A percentile compares a stretch with the other conserved stretches of the same genome.
Evolutionary conservation across 768 basidiomycete genomes (phyloP).

Genomic region (Leucosporidium scottii): DNA sequence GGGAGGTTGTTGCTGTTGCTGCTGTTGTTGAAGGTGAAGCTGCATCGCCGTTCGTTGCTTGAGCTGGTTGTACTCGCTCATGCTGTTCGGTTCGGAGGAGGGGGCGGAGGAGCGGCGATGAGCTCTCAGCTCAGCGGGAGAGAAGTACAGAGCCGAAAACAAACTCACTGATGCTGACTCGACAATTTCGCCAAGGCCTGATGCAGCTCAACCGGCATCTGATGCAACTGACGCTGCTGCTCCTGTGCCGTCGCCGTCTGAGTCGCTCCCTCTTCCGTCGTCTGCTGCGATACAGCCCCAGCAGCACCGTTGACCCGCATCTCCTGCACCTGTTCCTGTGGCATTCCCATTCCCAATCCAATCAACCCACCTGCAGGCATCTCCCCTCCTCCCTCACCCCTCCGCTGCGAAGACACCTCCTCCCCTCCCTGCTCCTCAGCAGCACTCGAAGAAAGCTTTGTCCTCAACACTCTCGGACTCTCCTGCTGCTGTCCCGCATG

Average conservation of each 20-base stretch:
- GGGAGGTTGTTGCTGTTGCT: background rate
- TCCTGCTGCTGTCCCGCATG: background rate
- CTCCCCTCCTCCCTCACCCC: background rate
- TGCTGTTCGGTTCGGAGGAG: slow-evolving; percentile 4
- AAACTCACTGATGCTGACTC: slow-evolving; percentile 24
- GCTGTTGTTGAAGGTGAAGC: background rate
- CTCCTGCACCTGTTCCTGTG: background rate
- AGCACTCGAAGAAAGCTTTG: slow-evolving; percentile 7
- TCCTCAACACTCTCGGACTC: slow-evolving; percentile 12
- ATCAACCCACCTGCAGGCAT: background rate
- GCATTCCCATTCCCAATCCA: background rate
- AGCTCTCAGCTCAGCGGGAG: background rate
- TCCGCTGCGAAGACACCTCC: background rate
- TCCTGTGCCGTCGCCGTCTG: background rate
- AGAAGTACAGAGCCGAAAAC: background rate
- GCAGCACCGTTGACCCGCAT: background rate
- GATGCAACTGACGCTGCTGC: background rate
- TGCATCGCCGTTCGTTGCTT: slow-evolving; percentile 14
- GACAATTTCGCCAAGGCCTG: slow-evolving; percentile 6
- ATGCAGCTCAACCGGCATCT: slow-evolving; percentile 1
- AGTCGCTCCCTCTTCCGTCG: background rate
- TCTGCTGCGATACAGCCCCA: background rate
- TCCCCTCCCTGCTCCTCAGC: background rate
- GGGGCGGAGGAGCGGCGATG: background rate
- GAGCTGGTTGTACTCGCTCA: slow-evolving; percentile 27